phyloP scores from a whole-genome alignment of 2,329 filamentous ascomycete genomes.

The Nothophoma quercina region DNA sequence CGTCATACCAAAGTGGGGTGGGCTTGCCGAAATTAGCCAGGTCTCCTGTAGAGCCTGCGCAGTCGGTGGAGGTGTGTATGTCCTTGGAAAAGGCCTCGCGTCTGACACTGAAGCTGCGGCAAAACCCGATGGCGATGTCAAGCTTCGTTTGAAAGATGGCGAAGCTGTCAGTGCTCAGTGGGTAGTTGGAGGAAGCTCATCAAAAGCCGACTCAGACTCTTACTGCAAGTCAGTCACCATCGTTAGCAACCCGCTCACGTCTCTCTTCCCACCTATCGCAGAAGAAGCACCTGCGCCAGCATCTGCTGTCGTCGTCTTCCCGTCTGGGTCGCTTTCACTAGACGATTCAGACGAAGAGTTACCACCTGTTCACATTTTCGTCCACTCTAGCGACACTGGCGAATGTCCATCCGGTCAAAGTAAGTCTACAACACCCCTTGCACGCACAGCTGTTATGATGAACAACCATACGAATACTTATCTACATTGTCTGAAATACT shows the following conservation, averaged over 20 bases:
- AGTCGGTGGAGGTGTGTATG: conserved; percentile 90
- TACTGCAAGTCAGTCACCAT: conserved; percentile 72
- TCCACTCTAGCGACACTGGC: conserved; percentile 89
- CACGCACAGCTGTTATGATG: conserved; percentile 72
- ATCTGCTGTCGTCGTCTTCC: conserved; percentile 74
- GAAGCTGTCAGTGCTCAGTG: conserved; percentile 64
- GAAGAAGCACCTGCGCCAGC: conserved; percentile 81
- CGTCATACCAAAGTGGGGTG: conserved; percentile 92
- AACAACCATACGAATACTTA: conserved; percentile 89
- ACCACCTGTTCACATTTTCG: conserved; percentile 66
- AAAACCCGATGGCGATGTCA: conserved; percentile 36
- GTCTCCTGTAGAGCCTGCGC: conserved; percentile 89
- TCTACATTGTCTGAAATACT: conserved; percentile 99
- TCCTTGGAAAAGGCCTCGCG: conserved; percentile 74
- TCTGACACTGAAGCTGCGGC: conserved; percentile 6
- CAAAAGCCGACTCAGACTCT: conserved; percentile 9
- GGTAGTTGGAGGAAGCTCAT: conserved; percentile 57
- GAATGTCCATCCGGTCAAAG: conserved; percentile 89
- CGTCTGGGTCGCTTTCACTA: conserved; percentile 62
- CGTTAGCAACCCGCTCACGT: conserved; percentile 70
- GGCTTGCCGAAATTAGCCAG: conserved; percentile 86
- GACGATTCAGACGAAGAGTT: conserved; percentile 26
- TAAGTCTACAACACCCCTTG: conserved; percentile 65
- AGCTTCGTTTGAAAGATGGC: conserved; percentile 64
- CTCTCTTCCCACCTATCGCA: conserved; percentile 72